Percentiles rank a stretch among this genome's conserved stretches.
phyloP scores from a whole-genome alignment of 2,329 filamentous ascomycete genomes.

The Leptographium lundbergii region DNA sequence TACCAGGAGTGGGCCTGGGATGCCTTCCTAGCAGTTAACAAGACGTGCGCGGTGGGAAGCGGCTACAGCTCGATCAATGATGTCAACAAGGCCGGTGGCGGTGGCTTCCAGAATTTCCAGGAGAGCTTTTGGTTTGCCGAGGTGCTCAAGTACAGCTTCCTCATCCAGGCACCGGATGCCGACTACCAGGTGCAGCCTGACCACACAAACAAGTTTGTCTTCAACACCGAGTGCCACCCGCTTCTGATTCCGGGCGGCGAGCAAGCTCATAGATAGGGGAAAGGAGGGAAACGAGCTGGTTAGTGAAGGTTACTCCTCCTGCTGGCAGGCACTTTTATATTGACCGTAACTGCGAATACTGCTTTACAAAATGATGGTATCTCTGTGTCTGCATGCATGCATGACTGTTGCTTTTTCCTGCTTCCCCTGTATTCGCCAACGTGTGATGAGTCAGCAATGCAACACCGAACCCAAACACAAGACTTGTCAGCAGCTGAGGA shows the following conservation, averaged over 20 bases:
- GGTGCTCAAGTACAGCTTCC: slow-evolving; percentile 71
- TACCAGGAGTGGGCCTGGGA: slow-evolving; percentile 82
- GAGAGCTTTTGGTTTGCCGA: slow-evolving; percentile 86
- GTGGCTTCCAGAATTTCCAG: slow-evolving; percentile 54
- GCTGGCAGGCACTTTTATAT: too few relatives aligned
- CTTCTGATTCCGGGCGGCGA: slow-evolving; percentile 4
- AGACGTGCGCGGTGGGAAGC: slow-evolving; percentile 46
- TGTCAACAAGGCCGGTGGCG: slow-evolving; percentile 52
- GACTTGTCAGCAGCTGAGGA: slow-evolving; percentile 6
- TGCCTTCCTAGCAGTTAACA: slow-evolving; percentile 57
- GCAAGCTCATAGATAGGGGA: not conserved
- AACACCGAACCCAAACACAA: too few relatives aligned
- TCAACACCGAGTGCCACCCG: slow-evolving; percentile 37
- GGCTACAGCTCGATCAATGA: slow-evolving; percentile 55
- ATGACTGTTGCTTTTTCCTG: not conserved
- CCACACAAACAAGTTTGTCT: slow-evolving; percentile 34
- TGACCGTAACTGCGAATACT: too few relatives aligned
- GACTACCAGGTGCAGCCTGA: slow-evolving; percentile 34
- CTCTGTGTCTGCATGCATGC: not conserved
- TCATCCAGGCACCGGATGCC: slow-evolving; percentile 54
- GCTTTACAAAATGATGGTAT: not conserved
- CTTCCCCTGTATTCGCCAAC: not conserved
- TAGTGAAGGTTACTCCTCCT: not conserved
- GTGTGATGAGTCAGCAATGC: not conserved
- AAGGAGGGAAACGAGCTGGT: too few relatives aligned